Evolutionary conservation across 2,329 filamentous ascomycete species (phyloP), one percentile per base, ranked within the genome.

Genomic region (Fusarium avenaceum): DNA sequence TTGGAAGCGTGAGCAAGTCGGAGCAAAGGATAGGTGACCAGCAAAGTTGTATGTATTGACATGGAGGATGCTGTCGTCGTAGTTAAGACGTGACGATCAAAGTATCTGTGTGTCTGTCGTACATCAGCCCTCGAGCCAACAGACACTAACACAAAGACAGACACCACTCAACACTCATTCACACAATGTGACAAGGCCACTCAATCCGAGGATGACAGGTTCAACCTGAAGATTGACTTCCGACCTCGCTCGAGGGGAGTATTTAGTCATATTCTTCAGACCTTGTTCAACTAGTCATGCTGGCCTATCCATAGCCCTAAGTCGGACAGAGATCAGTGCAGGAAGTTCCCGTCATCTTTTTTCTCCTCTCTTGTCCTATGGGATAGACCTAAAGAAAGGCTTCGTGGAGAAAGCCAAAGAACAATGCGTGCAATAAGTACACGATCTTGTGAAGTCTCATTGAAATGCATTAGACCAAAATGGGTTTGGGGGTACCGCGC

Each of bases 101-200:
- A 52, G 35, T 19, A n/a, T 38, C 33, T 17, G 32, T 22, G 26
- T 54, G 51, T 42, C 38, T 49, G 51, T 69, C 50, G 48, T 52
- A 68, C 53, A n/a, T 59, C 32, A 33, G 47, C 33, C 51, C 43
- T 57, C 57, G 24, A 50, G 42, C 51, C 49, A 54, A 39, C 48
- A 66, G 42, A 52, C 49, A 67, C 48, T 58, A 51, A 67, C 48
- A 66, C 56, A 66, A 46, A 63, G 52, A 52, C 57, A 63, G 24
- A 46, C 49, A 66, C 60, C 20, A 52, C 56, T 45, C 35, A 57
- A 33, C 46, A 33, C 24, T 22, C 19, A 19, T 39, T 57, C 65
- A 54, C 47, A 43, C 38, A 55, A 19, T 20, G 20, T 24, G 24
- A 20, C 44, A 46, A 30, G 30, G 22, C 52, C 61, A 58, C 38